Evolutionary conservation across 176 grass and related monocot genomes (phyloP).

Genomic region (maize (Zea mays)): Zm-B73-REFERENCE-NAM-5.0 NC_050096.1:44794501-44795000

Average conservation of each 20-base stretch:
- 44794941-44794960: constrained; percentile 77
- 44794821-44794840: neutral
- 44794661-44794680: constrained; percentile 84
- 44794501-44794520: constrained; percentile 74
- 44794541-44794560: constrained; percentile 63
- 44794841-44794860: neutral
- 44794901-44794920: constrained; percentile 45
- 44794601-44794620: constrained; percentile 73
- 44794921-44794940: constrained; percentile 97
- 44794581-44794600: constrained; percentile 74
- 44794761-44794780: constrained; percentile 89
- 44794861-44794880: neutral
- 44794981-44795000: constrained; percentile 94
- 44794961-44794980: constrained; percentile 86
- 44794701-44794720: constrained; percentile 87
- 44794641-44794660: constrained; percentile 94
- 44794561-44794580: constrained; percentile 67
- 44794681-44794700: constrained; percentile 66
- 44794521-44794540: constrained; percentile 83
- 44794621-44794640: constrained; percentile 90
- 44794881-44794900: neutral
- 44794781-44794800: constrained; percentile 71
- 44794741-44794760: constrained; percentile 82
- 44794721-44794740: constrained; percentile 85
- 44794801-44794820: neutral